Evolutionary conservation across 495 filamentous ascomycete genomes (phyloP).

Genomic region (Sordaria brevicollis): DNA sequence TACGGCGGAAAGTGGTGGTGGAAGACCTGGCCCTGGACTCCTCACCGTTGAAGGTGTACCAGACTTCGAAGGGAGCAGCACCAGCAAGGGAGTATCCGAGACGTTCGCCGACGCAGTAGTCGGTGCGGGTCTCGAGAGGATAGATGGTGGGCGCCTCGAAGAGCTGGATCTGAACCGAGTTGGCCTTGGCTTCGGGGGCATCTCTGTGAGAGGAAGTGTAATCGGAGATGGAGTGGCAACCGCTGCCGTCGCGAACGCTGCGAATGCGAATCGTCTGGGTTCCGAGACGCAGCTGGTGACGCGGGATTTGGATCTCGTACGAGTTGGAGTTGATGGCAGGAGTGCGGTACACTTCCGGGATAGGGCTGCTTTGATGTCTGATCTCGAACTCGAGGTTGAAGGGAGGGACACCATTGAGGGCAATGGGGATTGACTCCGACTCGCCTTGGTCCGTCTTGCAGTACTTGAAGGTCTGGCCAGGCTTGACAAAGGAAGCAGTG

Average conservation of each 20-base stretch:
- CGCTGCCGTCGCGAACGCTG: constrained; percentile 74
- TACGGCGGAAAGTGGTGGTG: constrained; percentile 73
- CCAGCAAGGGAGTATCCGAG: constrained; percentile 85
- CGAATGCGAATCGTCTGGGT: constrained; percentile 78
- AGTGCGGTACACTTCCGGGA: constrained; percentile 69
- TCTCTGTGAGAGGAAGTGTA: constrained; percentile 9
- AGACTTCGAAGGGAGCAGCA: constrained; percentile 80
- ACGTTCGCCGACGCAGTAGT: constrained; percentile 93
- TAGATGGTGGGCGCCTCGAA: constrained; percentile 88
- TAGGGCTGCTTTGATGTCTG: constrained; percentile 73
- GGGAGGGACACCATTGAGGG: constrained; percentile 69
- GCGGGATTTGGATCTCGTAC: constrained; percentile 75
- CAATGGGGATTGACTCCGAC: constrained; percentile 79
- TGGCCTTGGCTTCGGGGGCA: constrained; percentile 46
- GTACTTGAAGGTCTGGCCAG: constrained; percentile 90
- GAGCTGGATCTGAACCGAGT: constrained; percentile 75
- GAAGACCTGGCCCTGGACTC: constrained; percentile 67
- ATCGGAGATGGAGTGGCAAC: constrained; percentile 54
- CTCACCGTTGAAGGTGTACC: constrained; percentile 74
- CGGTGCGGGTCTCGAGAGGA: constrained; percentile 65
- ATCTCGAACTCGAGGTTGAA: constrained; percentile 86
- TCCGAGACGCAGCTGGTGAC: constrained; percentile 69
- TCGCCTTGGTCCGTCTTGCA: constrained; percentile 74
- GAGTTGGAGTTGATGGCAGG: constrained; percentile 61
- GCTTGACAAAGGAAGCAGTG: constrained; percentile 66